Base-by-base conservation (phyloP, 2,329 filamentous ascomycete species). In the Capronia coronata region DNA sequence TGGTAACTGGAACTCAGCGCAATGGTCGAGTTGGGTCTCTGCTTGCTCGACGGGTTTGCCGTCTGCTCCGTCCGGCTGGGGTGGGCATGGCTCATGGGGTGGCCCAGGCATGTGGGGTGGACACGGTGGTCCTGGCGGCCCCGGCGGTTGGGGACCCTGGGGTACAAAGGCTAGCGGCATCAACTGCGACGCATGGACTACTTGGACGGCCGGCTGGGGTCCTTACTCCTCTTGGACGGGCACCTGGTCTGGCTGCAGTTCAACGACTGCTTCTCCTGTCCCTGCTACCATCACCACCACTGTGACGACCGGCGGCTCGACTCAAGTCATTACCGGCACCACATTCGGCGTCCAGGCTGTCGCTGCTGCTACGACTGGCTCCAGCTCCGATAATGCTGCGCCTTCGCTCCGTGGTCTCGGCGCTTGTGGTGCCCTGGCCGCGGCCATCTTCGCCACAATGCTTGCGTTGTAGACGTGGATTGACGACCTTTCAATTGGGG, bases 141-240 rank as follows among this genome's bases (percentile, higher is more conserved):
- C 44, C 11, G 53, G 56, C 16, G 54, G 54, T 3, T 55, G 54
- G 14, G 40, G 58, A 30, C 58, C 58, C 40, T 60, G 56, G 56
- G 58, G 58, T 32, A 59, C 58, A 4, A 58, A 58, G 38, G 58
- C 58, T 23, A 54, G 46, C 41, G 58, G 57, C 18, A 45, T 60
- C 45, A 49, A 57, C 42, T 60, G 58, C 51, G 57, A 57, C 34
- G 32, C 42, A 37, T 60, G 58, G 58, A 60, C 58, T 35, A 60
- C 58, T 38, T 60, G 58, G 58, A 60, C 58, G 34, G 58, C 56
- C 32, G 58, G 58, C 18, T 60, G 58, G 58, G 56, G 56, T 13
- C 56, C 56, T n/a, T 56, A 54, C 50, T 56, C 53, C 13, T 52
- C 50, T 4, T 60, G 58, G 58, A 60, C 58, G 22, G 58, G 58